Evolutionary conservation across 805 yeast genomes (phyloP).

Genomic region (Hermanozyma aechmeae): DNA sequence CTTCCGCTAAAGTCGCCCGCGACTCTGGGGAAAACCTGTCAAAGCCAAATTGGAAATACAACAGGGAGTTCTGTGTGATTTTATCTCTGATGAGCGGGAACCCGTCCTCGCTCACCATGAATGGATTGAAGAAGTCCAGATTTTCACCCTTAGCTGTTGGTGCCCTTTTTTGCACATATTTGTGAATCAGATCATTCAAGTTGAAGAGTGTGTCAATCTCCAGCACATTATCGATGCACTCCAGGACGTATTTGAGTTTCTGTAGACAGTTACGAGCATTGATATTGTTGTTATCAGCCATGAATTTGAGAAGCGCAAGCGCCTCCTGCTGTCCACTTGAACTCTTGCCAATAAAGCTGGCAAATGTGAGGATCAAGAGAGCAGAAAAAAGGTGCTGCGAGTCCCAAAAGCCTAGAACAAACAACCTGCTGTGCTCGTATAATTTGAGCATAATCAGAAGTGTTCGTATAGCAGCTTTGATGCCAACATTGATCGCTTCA

Average conservation of each 20-base stretch:
- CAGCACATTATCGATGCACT: conserved; percentile 13
- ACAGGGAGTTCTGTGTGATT: not conserved
- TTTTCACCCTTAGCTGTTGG: not conserved
- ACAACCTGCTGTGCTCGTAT: conserved; percentile 18
- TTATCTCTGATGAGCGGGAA: not conserved
- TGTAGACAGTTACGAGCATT: conserved; percentile 23
- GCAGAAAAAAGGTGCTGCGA: conserved; percentile 29
- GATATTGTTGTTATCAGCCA: conserved; percentile 26
- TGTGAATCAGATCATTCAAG: conserved; percentile 9
- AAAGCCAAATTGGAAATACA: conserved; percentile 6
- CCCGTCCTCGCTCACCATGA: conserved; percentile 1
- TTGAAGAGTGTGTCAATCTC: conserved; percentile 14
- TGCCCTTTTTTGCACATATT: conserved; percentile 2
- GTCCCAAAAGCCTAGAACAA: conserved; percentile 31
- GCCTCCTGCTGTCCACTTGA: conserved; percentile 13
- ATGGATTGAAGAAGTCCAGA: conserved; percentile 8
- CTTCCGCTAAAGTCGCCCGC: conserved; percentile 8
- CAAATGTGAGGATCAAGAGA: conserved; percentile 18
- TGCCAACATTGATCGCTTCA: conserved; percentile 17
- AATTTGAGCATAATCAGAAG: conserved; percentile 21
- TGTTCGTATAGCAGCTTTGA: conserved; percentile 19
- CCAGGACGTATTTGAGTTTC: conserved; percentile 19
- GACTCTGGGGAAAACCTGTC: conserved; percentile 5
- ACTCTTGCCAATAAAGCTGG: too few species aligned
- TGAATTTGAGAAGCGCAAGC: conserved; percentile 21